phyloP scores from a whole-genome alignment of 164 flowering plant species.

The Vitis cinerea region DNA sequence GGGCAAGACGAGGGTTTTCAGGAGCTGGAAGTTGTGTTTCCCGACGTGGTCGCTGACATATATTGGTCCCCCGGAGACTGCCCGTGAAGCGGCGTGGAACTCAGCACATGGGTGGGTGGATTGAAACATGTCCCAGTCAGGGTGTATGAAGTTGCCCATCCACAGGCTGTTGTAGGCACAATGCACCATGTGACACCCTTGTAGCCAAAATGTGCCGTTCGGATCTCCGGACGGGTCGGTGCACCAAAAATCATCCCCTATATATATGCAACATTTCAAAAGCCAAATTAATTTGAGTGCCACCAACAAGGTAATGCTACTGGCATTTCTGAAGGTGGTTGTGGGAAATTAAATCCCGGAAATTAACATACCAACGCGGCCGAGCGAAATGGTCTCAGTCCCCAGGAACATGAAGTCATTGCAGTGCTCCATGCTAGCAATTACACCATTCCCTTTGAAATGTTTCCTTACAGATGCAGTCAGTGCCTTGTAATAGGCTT shows the following conservation, averaged over 20 bases:
- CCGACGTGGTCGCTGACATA: constrained; percentile 46
- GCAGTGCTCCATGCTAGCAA: constrained; percentile 86
- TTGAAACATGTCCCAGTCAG: constrained; percentile 90
- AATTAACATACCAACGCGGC: constrained; percentile 59
- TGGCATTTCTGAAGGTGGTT: too few relatives aligned
- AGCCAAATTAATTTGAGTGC: too few relatives aligned
- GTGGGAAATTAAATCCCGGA: background rate
- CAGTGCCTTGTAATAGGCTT: constrained; percentile 64
- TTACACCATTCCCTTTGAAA: constrained; percentile 70
- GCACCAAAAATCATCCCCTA: constrained; percentile 82
- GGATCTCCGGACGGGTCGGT: constrained; percentile 62
- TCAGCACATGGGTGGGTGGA: constrained; percentile 71
- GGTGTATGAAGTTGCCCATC: constrained; percentile 78
- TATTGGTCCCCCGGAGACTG: constrained; percentile 74
- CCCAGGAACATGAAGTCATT: constrained; percentile 83
- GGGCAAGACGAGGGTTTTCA: constrained; percentile 34
- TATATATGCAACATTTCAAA: too few relatives aligned
- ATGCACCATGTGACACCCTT: constrained; percentile 80
- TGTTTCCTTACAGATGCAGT: constrained; percentile 58
- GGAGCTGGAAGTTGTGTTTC: constrained; percentile 29
- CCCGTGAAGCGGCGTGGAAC: constrained; percentile 80
- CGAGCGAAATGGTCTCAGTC: constrained; percentile 59
- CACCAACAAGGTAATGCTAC: too few relatives aligned
- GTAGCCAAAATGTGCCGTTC: constrained; percentile 71
- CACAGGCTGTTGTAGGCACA: constrained; percentile 80